Evolutionary conservation across 2,329 filamentous ascomycete species (phyloP).

Genomic region (Cladobotryum mycophilum): DNA sequence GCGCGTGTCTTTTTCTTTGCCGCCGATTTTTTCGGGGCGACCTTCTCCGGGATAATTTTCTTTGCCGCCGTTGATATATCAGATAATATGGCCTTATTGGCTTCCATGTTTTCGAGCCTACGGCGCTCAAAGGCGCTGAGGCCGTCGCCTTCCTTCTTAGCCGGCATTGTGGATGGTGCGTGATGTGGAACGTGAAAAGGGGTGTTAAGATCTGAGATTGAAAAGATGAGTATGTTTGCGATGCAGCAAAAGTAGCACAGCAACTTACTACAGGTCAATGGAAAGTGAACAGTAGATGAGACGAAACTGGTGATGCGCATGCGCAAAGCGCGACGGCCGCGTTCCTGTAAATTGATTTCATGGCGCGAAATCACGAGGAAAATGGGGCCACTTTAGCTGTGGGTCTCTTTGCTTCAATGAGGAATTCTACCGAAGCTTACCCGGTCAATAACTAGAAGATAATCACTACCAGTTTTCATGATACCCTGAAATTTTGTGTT

Average conservation of each 20-base stretch:
- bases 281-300: constrained; percentile 2
- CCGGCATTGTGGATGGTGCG: constrained; percentile 34
- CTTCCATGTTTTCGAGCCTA: constrained; percentile 77
- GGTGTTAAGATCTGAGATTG: background rate
- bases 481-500: background rate
- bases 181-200: background rate
- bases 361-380: constrained; percentile 29
- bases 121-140: constrained; percentile 84
- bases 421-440: background rate
- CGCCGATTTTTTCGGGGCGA: constrained; percentile 38
- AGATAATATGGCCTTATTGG: constrained; percentile 74
- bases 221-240: background rate
- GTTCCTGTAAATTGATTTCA: constrained; percentile 19
- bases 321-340: constrained; percentile 7
- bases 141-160: constrained; percentile 35
- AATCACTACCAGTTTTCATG: background rate
- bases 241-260: background rate
- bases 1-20: constrained; percentile 24
- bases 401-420: background rate
- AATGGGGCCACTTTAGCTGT: background rate
- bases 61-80: constrained; percentile 69
- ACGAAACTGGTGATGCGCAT: background rate
- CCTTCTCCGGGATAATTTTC: constrained; percentile 44
- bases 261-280: background rate
- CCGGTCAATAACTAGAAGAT: background rate